phyloP scores from a whole-genome alignment of 441 rosid genomes.

The Macaranga tanarius region DNA sequence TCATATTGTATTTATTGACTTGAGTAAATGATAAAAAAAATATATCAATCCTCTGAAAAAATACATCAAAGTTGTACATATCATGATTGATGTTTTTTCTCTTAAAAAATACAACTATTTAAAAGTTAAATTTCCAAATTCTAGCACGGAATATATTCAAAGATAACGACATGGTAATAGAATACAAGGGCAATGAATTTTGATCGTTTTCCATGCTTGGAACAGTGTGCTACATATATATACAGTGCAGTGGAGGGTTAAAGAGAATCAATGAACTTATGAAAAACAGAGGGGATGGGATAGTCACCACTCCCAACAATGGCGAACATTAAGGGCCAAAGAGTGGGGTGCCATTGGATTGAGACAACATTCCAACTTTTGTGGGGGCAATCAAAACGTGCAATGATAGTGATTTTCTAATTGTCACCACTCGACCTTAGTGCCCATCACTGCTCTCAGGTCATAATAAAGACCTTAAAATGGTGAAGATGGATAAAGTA shows the following conservation, averaged over 20 bases:
- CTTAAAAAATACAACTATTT: too few species aligned
- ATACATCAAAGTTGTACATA: too few species aligned
- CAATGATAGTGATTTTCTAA: neutral
- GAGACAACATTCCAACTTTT: conserved; percentile 29
- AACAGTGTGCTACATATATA: neutral
- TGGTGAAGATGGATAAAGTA: neutral
- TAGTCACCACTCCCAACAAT: neutral
- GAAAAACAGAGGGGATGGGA: neutral
- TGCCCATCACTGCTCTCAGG: conserved; percentile 21
- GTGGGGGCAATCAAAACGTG: conserved; percentile 16
- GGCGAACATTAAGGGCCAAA: conserved; percentile 19
- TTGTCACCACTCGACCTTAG: conserved; percentile 9
- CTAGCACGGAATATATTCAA: too few species aligned
- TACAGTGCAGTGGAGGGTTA: neutral
- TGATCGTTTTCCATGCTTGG: neutral
- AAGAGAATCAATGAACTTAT: neutral
- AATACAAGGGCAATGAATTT: too few species aligned
- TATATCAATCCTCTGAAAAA: too few species aligned
- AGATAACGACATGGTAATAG: too few species aligned
- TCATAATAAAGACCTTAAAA: conserved; percentile 2
- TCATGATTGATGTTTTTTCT: too few species aligned
- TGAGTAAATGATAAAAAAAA: too few species aligned
- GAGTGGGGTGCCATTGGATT: neutral
- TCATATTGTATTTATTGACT: too few species aligned
- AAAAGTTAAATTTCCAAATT: too few species aligned